Base-by-base conservation (phyloP, 257 asterid genomes). In the Vinca minor region DNA sequence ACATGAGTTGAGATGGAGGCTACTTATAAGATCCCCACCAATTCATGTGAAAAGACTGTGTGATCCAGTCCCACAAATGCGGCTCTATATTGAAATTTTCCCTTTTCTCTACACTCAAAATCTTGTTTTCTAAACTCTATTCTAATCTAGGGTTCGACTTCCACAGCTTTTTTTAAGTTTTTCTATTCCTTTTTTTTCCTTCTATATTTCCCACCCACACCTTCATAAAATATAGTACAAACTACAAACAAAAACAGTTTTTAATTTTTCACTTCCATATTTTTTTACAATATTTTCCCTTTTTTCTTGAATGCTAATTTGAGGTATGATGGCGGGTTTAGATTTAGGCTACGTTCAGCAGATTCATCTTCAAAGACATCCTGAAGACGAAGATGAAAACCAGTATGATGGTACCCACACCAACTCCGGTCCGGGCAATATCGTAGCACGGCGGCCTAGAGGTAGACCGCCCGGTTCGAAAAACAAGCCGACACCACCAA, bases 241-340 rank as follows among this genome's bases (percentile, higher is more conserved):
- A 56, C 32, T 4, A 44, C 15, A 53, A 4, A 12, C 3, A 49
- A 34, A 47, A 4, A 14, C 17, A 14, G 9, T 54, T 17, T 55
- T 47, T 25, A 59, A 42, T 20, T 62, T 34, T 32, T 53, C 46
- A 17, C 39, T 47, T 34, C 2, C 8, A 12, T 55, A 29, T 57
- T 55, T 46, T 70, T 63, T 63, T 7, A 55, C 69, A 45, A 32
- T 45, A 39, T 54, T 53, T 53, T 42, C 18, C 29, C 31, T 41
- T 31, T 28, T 45, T 20, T 46, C 53, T 69, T 69, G 61, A 8
- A 57, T 64, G 46, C 25, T 63, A 34, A 2, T 34, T 34, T 42
- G 44, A n/a, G 46, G 52, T 68, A 87, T 88, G 96, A 87, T 88
- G 96, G 92, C 89, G 63, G 94, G 94, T 74, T 74, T 88, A 80